Conservation (phyloP, 1,284 basidiomycete species). For the Xanthoconium separans region DNA sequence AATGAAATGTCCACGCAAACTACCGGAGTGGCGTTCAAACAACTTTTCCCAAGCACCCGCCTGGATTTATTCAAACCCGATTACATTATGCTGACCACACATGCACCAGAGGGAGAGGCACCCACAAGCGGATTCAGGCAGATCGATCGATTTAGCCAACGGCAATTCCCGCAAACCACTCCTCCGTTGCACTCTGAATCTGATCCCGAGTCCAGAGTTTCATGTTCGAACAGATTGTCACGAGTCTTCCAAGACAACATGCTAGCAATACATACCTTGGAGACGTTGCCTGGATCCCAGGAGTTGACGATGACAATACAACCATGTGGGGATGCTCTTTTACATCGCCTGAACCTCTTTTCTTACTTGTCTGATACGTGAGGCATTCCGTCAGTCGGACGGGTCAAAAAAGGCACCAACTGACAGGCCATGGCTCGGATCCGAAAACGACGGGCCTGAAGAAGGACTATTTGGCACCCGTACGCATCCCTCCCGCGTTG, state of each 20-base stretch:
- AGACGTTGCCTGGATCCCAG: not conserved
- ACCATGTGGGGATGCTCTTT: conserved; percentile 23
- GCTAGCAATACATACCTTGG: too few species aligned
- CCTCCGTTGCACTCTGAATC: conserved; percentile 8
- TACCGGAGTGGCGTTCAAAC: conserved; percentile 3
- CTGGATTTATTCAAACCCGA: not conserved
- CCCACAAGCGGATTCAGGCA: not conserved
- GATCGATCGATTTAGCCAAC: conserved; percentile 14
- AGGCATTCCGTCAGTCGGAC: conserved; percentile 3
- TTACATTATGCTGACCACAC: not conserved
- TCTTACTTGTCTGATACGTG: conserved; percentile 7
- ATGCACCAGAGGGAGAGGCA: not conserved
- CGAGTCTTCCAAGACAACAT: not conserved
- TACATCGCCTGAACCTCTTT: conserved; percentile 4
- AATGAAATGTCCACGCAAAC: conserved; percentile 1
- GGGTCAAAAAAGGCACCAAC: conserved; percentile 20
- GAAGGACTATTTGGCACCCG: not conserved
- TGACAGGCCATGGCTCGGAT: conserved; percentile 1
- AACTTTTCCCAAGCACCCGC: conserved; percentile 5
- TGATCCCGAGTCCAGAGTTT: conserved; percentile 1
- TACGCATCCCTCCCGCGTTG: conserved; percentile 1
- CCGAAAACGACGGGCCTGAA: conserved; percentile 9
- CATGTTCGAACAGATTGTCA: conserved; percentile 6
- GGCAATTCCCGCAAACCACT: conserved; percentile 14
- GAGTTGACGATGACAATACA: conserved; percentile 17